Evolutionary conservation across 2,329 filamentous ascomycete genomes (phyloP).

Genomic region (Paraconiothyrium sp.): DNA sequence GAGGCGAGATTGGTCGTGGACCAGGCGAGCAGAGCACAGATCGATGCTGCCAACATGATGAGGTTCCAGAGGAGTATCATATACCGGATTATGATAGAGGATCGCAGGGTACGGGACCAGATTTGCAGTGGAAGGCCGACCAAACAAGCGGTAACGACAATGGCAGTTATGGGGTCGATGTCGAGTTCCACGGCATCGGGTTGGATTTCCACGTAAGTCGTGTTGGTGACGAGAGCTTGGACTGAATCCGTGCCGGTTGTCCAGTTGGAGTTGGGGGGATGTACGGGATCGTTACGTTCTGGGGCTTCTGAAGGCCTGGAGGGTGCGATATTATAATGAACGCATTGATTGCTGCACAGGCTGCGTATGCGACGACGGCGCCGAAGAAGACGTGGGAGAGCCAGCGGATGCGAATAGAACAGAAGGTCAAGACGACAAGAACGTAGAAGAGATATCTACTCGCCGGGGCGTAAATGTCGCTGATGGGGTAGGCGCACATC

Average conservation of each 20-base stretch:
- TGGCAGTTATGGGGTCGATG: slow-evolving; percentile 25
- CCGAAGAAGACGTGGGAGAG: slow-evolving; percentile 15
- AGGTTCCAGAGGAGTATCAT: slow-evolving; percentile 24
- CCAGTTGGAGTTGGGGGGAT: background rate
- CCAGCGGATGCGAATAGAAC: slow-evolving; percentile 7
- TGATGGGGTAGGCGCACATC: slow-evolving; percentile 22
- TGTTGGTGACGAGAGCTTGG: slow-evolving; percentile 1
- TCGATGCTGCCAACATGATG: slow-evolving; percentile 20
- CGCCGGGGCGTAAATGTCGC: slow-evolving; percentile 22
- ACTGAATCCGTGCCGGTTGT: background rate
- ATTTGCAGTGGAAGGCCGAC: slow-evolving; percentile 22
- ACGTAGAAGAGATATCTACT: slow-evolving; percentile 18
- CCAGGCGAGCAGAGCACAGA: slow-evolving; percentile 21
- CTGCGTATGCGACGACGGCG: slow-evolving; percentile 19
- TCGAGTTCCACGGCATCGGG: slow-evolving; percentile 25
- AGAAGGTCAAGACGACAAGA: slow-evolving; percentile 18
- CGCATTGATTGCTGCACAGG: slow-evolving; percentile 24
- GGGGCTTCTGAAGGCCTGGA: background rate
- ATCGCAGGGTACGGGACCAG: slow-evolving; percentile 26
- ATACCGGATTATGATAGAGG: slow-evolving; percentile 18
- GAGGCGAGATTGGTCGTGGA: slow-evolving; percentile 17
- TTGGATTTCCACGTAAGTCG: slow-evolving; percentile 10
- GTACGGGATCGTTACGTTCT: slow-evolving; percentile 13
- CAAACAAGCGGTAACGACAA: slow-evolving; percentile 22
- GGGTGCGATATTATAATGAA: slow-evolving; percentile 18